These are phyloP conservation scores for Eucalyptus urophylla DNA, from an alignment of 345 rosid genomes.

Conservation along the genomic window DNA sequence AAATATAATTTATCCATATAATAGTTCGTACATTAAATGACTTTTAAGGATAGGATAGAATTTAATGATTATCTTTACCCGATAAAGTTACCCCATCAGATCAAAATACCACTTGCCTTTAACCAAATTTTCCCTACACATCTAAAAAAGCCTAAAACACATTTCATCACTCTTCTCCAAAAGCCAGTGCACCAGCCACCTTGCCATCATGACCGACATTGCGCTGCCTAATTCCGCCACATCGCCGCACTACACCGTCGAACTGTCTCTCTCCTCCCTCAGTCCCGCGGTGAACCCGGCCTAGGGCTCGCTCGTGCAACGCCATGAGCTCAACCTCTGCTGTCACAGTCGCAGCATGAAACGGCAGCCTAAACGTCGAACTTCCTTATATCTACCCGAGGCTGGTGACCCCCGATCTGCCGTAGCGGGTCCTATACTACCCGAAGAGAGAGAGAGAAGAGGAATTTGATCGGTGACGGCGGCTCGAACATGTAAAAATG, in stretches of 20 bases:
- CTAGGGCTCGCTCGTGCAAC: background rate
- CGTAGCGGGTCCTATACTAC: background rate
- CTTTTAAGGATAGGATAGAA: background rate
- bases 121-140: background rate
- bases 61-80: background rate
- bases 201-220: background rate
- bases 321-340: background rate
- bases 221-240: background rate
- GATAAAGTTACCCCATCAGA: background rate
- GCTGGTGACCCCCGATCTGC: background rate
- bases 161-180: background rate
- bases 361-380: background rate
- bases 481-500: background rate
- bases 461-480: background rate
- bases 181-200: background rate
- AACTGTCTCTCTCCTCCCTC: background rate
- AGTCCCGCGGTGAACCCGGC: background rate
- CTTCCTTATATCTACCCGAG: background rate
- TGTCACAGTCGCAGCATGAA: background rate
- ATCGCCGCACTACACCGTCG: background rate
- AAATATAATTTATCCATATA: background rate
- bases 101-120: background rate
- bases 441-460: too few species aligned
- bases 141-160: background rate
- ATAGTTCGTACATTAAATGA: too few species aligned